These are phyloP conservation scores for Thelephora terrestris DNA, from an alignment of 1,284 basidiomycete species.

Conservation along the genomic window DNA sequence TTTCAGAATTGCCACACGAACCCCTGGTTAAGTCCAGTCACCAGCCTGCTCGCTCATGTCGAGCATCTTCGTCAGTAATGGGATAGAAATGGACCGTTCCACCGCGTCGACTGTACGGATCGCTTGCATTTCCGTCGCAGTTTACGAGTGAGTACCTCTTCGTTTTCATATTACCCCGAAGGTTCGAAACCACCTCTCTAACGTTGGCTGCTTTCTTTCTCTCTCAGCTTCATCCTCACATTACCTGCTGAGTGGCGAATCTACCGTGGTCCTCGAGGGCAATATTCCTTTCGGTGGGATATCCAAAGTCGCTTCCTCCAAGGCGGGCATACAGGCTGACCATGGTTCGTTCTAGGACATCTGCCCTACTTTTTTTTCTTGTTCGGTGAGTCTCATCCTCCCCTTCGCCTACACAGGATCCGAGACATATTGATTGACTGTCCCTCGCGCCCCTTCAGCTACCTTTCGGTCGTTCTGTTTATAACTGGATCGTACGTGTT, in stretches of 20 bases:
- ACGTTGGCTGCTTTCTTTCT: too few relatives aligned
- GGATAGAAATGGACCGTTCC: neutral
- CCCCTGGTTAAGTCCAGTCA: too few relatives aligned
- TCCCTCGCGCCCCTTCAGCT: neutral
- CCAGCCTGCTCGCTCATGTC: too few relatives aligned
- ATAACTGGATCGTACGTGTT: neutral
- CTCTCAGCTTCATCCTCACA: neutral
- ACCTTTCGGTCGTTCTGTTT: neutral
- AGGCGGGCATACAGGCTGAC: neutral
- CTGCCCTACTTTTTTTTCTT: neutral
- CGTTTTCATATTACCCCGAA: neutral
- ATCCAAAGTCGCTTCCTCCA: neutral
- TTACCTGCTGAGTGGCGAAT: neutral
- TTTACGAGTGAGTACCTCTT: neutral
- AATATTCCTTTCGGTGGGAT: neutral
- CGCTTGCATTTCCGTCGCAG: neutral
- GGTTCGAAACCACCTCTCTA: neutral
- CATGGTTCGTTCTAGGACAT: neutral
- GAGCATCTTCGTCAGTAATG: too few relatives aligned
- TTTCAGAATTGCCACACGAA: too few relatives aligned
- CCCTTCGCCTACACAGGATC: too few relatives aligned
- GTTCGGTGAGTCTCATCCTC: neutral
- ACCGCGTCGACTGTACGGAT: neutral
- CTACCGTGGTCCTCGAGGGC: neutral
- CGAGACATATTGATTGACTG: neutral